A percentile compares a stretch with the other conserved stretches of the same genome.
Conservation (phyloP, 352 stramenopile species). For the Globisporangium ultimum region DNA sequence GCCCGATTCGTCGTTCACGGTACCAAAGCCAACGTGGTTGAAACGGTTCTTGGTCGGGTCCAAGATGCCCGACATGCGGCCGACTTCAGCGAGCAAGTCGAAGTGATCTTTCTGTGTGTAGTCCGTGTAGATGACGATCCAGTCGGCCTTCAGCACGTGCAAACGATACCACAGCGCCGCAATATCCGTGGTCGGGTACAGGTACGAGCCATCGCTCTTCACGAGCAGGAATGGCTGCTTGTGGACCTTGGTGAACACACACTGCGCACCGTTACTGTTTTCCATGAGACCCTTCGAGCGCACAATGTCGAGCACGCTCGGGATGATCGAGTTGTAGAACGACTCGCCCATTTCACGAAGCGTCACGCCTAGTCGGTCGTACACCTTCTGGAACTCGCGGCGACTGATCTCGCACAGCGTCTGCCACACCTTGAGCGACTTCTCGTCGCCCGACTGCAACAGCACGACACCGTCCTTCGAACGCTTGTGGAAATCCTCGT, state of each 20-base stretch:
- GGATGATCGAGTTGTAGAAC: slow-evolving; percentile 88
- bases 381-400: slow-evolving; percentile 85
- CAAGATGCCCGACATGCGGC: slow-evolving; percentile 70
- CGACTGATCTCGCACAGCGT: slow-evolving; percentile 83
- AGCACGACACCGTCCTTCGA: slow-evolving; percentile 97
- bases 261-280: slow-evolving; percentile 87
- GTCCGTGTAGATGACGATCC: slow-evolving; percentile 85
- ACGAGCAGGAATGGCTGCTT: slow-evolving; percentile 88
- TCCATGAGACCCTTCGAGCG: slow-evolving; percentile 85
- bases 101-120: slow-evolving; percentile 89
- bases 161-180: slow-evolving; percentile 84
- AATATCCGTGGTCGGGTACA: slow-evolving; percentile 86
- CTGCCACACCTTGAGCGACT: slow-evolving; percentile 80
- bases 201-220: slow-evolving; percentile 83
- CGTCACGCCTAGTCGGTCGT: slow-evolving; percentile 71
- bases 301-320: slow-evolving; percentile 86
- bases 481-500: slow-evolving; percentile 95
- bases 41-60: slow-evolving; percentile 80
- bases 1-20: slow-evolving; percentile 83
- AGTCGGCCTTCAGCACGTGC: slow-evolving; percentile 78
- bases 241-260: slow-evolving; percentile 90
- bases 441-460: slow-evolving; percentile 93
- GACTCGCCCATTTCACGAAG: slow-evolving; percentile 83
- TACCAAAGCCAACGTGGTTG: slow-evolving; percentile 84
- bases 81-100: slow-evolving; percentile 80